A percentile compares a stretch with the other conserved stretches of the same genome.
Evolutionary conservation across 257 asterid species (phyloP).

Genomic region (Nicotiana sylvestris): DNA sequence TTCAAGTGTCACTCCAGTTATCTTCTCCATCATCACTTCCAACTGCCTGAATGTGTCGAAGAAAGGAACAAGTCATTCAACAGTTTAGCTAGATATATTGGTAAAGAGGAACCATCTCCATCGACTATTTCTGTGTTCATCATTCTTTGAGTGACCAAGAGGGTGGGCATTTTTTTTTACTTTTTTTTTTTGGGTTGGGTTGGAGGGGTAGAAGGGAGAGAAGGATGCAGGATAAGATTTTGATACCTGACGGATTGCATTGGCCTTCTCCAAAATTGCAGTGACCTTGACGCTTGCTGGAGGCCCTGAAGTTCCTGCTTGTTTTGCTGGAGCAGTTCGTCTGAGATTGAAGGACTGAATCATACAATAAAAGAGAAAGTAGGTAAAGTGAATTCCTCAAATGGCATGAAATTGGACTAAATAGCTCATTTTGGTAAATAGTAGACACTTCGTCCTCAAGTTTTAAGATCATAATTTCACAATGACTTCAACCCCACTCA

Average conservation of each 20-base stretch:
- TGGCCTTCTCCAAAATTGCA: conserved; percentile 83
- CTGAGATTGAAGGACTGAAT: conserved; percentile 81
- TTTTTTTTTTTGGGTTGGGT: too few species aligned
- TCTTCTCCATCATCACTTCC: conserved; percentile 79
- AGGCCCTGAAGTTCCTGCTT: conserved; percentile 36
- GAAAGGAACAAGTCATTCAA: neutral
- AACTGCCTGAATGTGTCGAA: conserved; percentile 52
- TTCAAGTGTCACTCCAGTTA: conserved; percentile 42
- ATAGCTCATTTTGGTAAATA: neutral
- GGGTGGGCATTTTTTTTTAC: neutral
- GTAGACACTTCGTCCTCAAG: neutral
- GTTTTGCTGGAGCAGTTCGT: conserved; percentile 54
- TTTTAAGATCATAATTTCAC: neutral
- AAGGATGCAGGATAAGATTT: conserved; percentile 15
- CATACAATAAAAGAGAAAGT: conserved; percentile 8
- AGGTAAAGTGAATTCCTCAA: neutral
- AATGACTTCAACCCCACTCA: neutral
- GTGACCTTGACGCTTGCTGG: conserved; percentile 59
- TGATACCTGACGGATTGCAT: conserved; percentile 80
- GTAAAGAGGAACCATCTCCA: neutral
- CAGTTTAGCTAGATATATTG: too few species aligned
- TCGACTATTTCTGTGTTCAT: neutral
- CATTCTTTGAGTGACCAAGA: neutral
- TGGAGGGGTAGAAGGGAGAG: conserved; percentile 15
- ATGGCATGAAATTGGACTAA: neutral